Conservation (phyloP, 163 green algal genomes). For the Chlamydomonas reinhardtii region DNA sequence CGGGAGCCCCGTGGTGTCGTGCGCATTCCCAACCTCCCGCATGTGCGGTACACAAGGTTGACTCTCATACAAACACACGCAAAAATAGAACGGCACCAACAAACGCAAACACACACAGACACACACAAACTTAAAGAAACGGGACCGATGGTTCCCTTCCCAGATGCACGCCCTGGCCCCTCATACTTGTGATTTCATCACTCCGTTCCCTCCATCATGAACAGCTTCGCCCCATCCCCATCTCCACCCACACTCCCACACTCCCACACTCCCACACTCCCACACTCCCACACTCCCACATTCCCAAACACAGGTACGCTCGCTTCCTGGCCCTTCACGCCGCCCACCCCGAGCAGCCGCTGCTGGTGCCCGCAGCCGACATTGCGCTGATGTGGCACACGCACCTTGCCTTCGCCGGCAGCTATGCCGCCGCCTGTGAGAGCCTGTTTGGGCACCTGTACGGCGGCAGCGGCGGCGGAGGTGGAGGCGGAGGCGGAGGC, state of each 20-base stretch:
- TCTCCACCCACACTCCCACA: background rate
- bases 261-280: background rate
- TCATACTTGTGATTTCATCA: too few relatives aligned
- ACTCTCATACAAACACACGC: background rate
- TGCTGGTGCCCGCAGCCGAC: constrained; percentile 36
- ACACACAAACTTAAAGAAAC: too few relatives aligned
- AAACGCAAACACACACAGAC: background rate
- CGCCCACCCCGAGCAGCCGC: background rate
- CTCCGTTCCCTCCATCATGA: too few relatives aligned
- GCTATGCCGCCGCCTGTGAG: background rate
- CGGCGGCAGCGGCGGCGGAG: background rate
- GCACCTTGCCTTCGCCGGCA: constrained; percentile 11
- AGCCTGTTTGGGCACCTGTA: background rate
- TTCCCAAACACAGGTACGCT: background rate
- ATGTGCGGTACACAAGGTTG: background rate
- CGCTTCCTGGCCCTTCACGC: constrained; percentile 8
- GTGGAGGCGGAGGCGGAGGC: background rate
- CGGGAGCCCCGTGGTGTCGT: too few relatives aligned
- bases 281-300: background rate
- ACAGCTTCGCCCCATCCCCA: too few relatives aligned
- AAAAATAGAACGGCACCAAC: too few relatives aligned
- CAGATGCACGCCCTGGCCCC: too few relatives aligned
- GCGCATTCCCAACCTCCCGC: too few relatives aligned
- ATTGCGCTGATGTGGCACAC: constrained; percentile 42
- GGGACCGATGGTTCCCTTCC: too few relatives aligned